Base-by-base conservation (phyloP, 225 moss, liverwort and hornwort genomes). In the Antitrichia curtipendula region DNA sequence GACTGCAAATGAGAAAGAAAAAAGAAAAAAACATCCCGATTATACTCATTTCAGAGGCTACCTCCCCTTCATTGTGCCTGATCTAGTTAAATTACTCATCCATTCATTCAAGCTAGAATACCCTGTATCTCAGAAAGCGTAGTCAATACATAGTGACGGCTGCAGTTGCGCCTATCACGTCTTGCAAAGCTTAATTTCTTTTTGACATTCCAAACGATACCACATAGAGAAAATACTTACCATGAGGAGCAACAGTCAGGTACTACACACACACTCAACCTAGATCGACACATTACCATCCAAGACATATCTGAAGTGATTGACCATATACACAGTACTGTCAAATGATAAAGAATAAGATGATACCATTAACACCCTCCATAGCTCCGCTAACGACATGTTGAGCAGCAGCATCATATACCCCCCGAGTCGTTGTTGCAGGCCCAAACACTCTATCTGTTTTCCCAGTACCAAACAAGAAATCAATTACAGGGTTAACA, bases 371-470 rank as follows among this genome's bases (percentile, higher is more conserved):
- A 45, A 98, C 96, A 73, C 98, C 98, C 94, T 98, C 96, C 98
- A 98, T 98, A 81, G 98, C 96, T 90, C 98, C 98, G 79, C 93
- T 87, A 76, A 98, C 98, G 79, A 98, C 98, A 93, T 94, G 98
- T 86, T 98, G 98, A 60, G 98, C 96, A 84, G 98, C 98, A 53
- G 94, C 91, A 90, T 98, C 98, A 89, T 96, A 98, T 27, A 98
- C 98, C 68, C 98, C 96, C 83, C 98, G 93, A 43, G 98, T 98
- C 31, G 98, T 96, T 85, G 98, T 98, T 82, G 98, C 98, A 76
- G 98, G 98, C 86, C 98, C 98, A 92, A 98, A 98, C 36, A 98
- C 98, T 94, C 96, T 90, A 75, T 98, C 98, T 98, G 92, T 89
- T 83, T 83, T 82, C 77, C 89, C 88, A 77, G 72, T 38, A 88